Base-by-base conservation (phyloP, 2,329 filamentous ascomycete species). In the Calonectria hawksworthii region DNA sequence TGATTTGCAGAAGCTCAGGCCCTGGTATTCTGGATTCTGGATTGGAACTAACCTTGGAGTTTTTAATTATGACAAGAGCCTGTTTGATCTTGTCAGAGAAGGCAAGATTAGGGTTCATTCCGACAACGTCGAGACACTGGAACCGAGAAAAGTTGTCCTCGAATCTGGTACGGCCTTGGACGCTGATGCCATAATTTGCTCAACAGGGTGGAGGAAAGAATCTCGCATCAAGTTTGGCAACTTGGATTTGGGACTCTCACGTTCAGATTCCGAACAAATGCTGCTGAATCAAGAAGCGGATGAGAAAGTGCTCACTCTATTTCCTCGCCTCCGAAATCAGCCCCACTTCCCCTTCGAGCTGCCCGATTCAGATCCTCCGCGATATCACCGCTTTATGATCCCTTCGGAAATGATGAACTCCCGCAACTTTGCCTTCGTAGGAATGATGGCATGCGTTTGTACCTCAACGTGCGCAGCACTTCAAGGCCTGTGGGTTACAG, bases 401-500 rank as follows among this genome's bases (percentile, higher is more conserved):
- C 81, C 82, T 0, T 74, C 76, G 0, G 44, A 44, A 0, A 66
- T 74, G 61, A 68, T 80, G 0, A 76, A 77, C 28, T 30, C 75
- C 1, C 74, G 84, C 6, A 80, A 80, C 13, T 72, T 87, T 7
- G 85, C 85, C 14, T 85, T 81, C 26, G 79, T 78, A 2, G 85
- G 85, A 0, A 79, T 85, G 50, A 77, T 83, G 8, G 80, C 77
- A 18, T 82, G 77, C 1, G 81, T 85, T 34, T 83, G 83, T 54
- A 86, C 83, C 3, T 77, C 82, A 2, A 81, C 84, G 34, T 82
- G 82, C 41, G 84, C 85, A 8, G 79, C 82, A 0, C 74, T 84
- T 1, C 85, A 86, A 68, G 89, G 88, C 0, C 84, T 90, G 7
- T 91, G 90, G 90, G 85, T 92, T 18, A 85, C 88, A 0, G 91